phyloP scores from a whole-genome alignment of 805 yeast species.

The Wickerhamiella lipophila region DNA sequence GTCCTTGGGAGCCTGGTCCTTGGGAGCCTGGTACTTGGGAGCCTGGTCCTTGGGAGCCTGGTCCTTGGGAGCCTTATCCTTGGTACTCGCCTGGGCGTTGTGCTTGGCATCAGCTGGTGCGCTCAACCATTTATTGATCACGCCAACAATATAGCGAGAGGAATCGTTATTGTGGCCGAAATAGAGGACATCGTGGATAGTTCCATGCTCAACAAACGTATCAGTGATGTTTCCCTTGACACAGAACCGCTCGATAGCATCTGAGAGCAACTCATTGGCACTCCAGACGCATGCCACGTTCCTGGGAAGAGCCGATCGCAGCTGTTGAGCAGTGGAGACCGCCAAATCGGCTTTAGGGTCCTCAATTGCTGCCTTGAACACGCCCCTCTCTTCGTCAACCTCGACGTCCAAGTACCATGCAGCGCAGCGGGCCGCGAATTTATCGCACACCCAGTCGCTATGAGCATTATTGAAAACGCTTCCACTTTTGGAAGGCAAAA shows the following conservation, averaged over 20 bases:
- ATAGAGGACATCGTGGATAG: constrained; percentile 8
- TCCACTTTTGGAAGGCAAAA: not conserved
- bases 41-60: too few species aligned
- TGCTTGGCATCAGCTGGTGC: not conserved
- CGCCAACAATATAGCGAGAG: not conserved
- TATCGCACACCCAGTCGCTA: constrained; percentile 4
- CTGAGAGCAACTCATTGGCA: constrained; percentile 6
- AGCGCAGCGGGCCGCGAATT: constrained; percentile 2
- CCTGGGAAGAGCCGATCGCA: constrained; percentile 6
- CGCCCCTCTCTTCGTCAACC: not conserved
- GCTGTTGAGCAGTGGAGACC: not conserved
- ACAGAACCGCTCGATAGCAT: not conserved
- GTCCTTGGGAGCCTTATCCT: too few species aligned
- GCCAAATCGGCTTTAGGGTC: not conserved
- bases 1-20: too few species aligned
- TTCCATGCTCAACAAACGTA: not conserved
- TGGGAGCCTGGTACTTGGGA: too few species aligned
- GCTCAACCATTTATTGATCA: not conserved
- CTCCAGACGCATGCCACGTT: constrained; percentile 9
- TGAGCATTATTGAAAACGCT: not conserved
- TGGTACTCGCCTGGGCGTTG: too few species aligned
- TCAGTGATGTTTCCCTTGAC: constrained; percentile 7
- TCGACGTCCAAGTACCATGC: not conserved
- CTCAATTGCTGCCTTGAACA: not conserved
- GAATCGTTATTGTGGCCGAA: constrained; percentile 9